Evolutionary conservation across 225 moss, liverwort and hornwort species (phyloP).

Genomic region (Ulota crispa): DNA sequence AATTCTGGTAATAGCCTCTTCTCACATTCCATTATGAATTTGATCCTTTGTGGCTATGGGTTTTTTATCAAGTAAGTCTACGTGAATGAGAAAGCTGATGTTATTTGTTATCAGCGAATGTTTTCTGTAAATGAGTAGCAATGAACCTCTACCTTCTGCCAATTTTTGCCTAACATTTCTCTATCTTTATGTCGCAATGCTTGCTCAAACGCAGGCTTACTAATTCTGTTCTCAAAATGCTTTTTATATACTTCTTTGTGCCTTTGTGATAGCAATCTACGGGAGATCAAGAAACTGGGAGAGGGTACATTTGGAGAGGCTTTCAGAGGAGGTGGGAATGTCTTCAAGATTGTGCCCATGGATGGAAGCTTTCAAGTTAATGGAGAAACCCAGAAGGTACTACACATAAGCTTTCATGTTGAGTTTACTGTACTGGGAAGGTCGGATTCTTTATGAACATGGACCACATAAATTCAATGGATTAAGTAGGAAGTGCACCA

Average conservation of each 20-base stretch:
- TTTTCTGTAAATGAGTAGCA: background rate
- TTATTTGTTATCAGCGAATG: background rate
- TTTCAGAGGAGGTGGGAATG: conserved; percentile 81
- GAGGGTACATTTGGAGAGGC: conserved; percentile 99
- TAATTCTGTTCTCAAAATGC: background rate
- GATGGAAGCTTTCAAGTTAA: conserved; percentile 93
- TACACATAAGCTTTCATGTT: background rate
- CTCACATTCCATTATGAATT: background rate
- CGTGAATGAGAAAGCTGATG: background rate
- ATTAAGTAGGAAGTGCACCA: conserved; percentile 11
- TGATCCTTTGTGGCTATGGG: background rate
- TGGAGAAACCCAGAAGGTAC: conserved; percentile 90
- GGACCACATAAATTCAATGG: background rate
- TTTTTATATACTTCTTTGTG: conserved; percentile 20
- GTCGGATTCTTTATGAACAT: conserved; percentile 1
- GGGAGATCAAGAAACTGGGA: conserved; percentile 75
- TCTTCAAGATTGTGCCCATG: conserved; percentile 97
- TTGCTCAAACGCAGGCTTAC: background rate
- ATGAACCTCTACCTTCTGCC: background rate
- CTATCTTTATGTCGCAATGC: background rate
- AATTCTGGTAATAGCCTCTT: conserved; percentile 60
- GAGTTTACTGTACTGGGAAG: conserved; percentile 11
- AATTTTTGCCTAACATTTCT: background rate
- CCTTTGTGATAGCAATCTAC: conserved; percentile 60
- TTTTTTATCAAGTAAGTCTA: background rate